Evolutionary conservation across 495 filamentous ascomycete species (phyloP).

Genomic region (Neurospora tetraspora): DNA sequence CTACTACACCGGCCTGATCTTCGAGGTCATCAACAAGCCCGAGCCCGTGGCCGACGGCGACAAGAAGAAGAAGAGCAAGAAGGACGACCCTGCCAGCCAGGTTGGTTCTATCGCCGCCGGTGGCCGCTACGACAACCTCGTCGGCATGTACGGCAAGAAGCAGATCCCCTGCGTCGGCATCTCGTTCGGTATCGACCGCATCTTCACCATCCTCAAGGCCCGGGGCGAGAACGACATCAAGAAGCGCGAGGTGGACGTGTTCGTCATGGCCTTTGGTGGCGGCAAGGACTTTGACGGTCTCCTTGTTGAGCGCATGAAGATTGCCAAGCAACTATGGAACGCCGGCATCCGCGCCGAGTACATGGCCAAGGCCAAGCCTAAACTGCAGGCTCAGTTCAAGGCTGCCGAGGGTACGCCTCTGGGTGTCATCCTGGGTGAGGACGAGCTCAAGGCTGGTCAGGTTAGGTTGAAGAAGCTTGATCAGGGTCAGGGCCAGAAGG

Average conservation of each 20-base stretch:
- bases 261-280: conserved; percentile 79
- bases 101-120: conserved; percentile 75
- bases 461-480: conserved; percentile 72
- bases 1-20: conserved; percentile 93
- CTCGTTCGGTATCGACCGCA: conserved; percentile 90
- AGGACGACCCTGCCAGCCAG: conserved; percentile 1
- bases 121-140: conserved; percentile 86
- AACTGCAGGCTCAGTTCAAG: conserved; percentile 70
- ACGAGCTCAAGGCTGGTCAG: conserved; percentile 67
- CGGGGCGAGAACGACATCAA: conserved; percentile 41
- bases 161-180: conserved; percentile 90
- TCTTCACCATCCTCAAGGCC: conserved; percentile 82
- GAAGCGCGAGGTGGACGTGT: conserved; percentile 74
- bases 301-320: conserved; percentile 65
- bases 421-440: conserved; percentile 73
- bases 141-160: conserved; percentile 83
- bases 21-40: conserved; percentile 56
- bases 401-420: conserved; percentile 67
- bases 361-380: conserved; percentile 70
- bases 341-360: conserved; percentile 71
- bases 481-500: conserved; percentile 59
- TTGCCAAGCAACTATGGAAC: conserved; percentile 63
- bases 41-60: neutral
- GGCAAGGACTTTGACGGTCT: conserved; percentile 76
- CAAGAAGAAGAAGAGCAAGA: conserved; percentile 1